A percentile compares a stretch with the other conserved stretches of the same genome.
These are phyloP conservation scores for Oxytropis ochrocephala DNA, from an alignment of 306 rosid genomes.

Conservation along the genomic window DNA sequence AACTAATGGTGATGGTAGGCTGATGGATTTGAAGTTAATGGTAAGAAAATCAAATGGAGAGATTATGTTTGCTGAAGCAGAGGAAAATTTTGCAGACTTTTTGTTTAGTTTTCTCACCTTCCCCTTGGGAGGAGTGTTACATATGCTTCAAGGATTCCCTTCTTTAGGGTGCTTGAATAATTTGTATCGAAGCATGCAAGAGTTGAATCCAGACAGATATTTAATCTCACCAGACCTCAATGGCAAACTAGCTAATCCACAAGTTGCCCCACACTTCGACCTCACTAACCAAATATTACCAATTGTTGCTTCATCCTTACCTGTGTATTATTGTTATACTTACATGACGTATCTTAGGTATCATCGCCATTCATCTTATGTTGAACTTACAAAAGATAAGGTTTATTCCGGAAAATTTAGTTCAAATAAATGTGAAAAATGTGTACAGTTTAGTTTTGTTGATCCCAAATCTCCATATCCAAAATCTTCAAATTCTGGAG, in stretches of 20 bases:
- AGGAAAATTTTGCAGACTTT: too few relatives aligned
- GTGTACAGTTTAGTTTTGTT: background rate
- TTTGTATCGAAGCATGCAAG: background rate
- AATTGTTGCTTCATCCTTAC: background rate
- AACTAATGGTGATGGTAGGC: too few relatives aligned
- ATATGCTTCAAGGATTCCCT: background rate
- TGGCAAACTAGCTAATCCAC: background rate
- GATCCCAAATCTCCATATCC: background rate
- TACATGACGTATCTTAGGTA: too few relatives aligned
- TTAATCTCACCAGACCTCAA: background rate
- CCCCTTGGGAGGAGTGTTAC: too few relatives aligned
- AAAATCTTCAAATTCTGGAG: background rate
- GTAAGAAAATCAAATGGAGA: too few relatives aligned
- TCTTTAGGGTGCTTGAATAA: background rate
- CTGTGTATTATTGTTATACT: background rate
- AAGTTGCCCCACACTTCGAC: background rate
- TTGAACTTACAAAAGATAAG: background rate
- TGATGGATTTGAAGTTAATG: too few relatives aligned
- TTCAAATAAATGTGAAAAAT: rapidly evolving
- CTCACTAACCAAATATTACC: background rate
- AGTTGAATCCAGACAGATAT: background rate
- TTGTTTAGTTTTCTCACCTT: too few relatives aligned
- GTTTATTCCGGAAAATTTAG: background rate
- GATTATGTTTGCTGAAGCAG: too few relatives aligned
- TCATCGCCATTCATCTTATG: too few relatives aligned